Base-by-base conservation (phyloP, 306 rosid genomes). In the Vigna radiata region DNA sequence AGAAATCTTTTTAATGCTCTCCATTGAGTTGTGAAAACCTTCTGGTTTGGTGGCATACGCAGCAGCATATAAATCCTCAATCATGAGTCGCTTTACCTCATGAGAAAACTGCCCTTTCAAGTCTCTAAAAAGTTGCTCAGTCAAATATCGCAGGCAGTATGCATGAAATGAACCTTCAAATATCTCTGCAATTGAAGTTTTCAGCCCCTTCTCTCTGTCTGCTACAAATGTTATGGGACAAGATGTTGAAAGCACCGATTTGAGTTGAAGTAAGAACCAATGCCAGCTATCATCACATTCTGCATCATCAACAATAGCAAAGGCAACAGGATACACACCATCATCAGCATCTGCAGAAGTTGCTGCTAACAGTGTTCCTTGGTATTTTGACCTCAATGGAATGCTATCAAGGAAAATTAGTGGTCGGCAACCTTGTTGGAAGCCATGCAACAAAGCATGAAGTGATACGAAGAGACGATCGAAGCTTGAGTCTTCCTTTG, bases 401-500 rank as follows among this genome's bases (percentile, higher is more conserved):
- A 87, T 78, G 86, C 96, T 90, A 62, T 95, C 97, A 41, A 92
- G 97, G 81, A 95, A 95, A 70, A 95, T 86, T 81, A 95, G 86
- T 75, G 97, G 97, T 63, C 98, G 88, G 78, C 98, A 95, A 75
- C 97, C 97, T 85, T 95, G 98, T 80, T 95, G 90, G 82, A 95
- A 95, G 68, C 98, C 98, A 73, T 79, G 82, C 75, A 92, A 83
- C 1, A 95, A 95, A 82, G 97, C 97, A 73, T 85, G 95, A 85
- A 92, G 93, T 29, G 98, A 83, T 75, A 95, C 92, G 84, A 95
- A 95, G 80, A 95, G 96, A 41, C 97, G 97, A 68, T 90, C 96
- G 53, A 95, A 95, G 79, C 93, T 95, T 11, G 97, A 90, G 87
- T 90, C 97, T 80, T 95, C 98, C 83, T 92, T 92, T 6, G 98